phyloP scores from a whole-genome alignment of 192 early-diverging fungal species.

The Chytriomyces confervae region DNA sequence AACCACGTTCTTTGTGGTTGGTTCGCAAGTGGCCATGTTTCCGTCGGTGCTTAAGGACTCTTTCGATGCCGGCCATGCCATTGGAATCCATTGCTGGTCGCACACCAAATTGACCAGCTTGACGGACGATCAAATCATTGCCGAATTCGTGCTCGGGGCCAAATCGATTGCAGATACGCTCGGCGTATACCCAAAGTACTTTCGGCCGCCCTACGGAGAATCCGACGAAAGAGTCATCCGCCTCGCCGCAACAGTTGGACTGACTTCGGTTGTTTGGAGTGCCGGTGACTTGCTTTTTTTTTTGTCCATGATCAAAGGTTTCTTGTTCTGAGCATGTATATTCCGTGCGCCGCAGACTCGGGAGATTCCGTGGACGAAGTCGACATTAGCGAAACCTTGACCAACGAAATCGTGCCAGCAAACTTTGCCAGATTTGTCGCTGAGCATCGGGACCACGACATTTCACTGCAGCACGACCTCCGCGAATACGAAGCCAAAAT shows the following conservation, averaged over 20 bases:
- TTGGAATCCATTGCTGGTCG: constrained; percentile 36
- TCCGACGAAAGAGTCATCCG: constrained; percentile 67
- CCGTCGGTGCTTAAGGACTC: constrained; percentile 54
- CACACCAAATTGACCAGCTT: constrained; percentile 56
- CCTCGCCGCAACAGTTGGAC: not conserved
- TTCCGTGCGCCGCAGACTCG: too few species aligned
- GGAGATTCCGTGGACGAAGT: not conserved
- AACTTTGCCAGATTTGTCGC: not conserved
- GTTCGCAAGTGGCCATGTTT: constrained; percentile 52
- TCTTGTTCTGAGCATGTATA: too few species aligned
- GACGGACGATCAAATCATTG: constrained; percentile 70
- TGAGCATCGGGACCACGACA: not conserved
- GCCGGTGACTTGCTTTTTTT: constrained; percentile 40
- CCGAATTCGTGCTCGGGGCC: constrained; percentile 69
- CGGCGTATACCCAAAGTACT: constrained; percentile 46
- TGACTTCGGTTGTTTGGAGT: constrained; percentile 32
- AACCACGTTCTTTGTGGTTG: constrained; percentile 73
- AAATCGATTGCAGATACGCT: constrained; percentile 46
- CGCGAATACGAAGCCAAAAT: not conserved
- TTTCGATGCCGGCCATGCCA: constrained; percentile 59
- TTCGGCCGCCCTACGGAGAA: constrained; percentile 73
- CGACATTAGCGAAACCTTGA: not conserved
- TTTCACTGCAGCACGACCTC: constrained; percentile 12
- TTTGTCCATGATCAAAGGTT: not conserved
- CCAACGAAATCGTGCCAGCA: not conserved